phyloP scores from a whole-genome alignment of 2,329 filamentous ascomycete species.

The Clonostachys rhizophaga region DNA sequence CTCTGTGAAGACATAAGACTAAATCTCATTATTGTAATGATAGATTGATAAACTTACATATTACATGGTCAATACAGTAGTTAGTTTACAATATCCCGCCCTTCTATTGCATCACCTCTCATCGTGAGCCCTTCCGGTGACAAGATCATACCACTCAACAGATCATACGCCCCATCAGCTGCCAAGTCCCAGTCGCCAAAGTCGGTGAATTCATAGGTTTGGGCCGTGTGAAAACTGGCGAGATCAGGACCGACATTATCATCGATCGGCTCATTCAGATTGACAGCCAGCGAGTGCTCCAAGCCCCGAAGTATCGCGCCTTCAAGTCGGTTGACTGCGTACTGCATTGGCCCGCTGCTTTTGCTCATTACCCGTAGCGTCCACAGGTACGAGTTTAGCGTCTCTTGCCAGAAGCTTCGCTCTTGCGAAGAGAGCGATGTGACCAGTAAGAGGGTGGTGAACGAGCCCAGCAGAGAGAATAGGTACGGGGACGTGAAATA shows the following conservation, averaged over 20 bases:
- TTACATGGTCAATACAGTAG: too few relatives aligned
- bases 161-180: constrained; percentile 18
- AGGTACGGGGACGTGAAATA: constrained; percentile 30
- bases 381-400: constrained; percentile 25
- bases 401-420: constrained; percentile 22
- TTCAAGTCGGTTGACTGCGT: constrained; percentile 27
- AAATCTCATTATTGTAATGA: too few relatives aligned
- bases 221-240: constrained; percentile 14
- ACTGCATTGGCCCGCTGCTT: constrained; percentile 25
- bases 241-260: constrained; percentile 20
- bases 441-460: constrained; percentile 27
- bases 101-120: too few relatives aligned
- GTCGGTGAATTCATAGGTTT: constrained; percentile 22
- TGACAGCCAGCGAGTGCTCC: constrained; percentile 26
- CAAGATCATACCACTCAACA: constrained; percentile 16
- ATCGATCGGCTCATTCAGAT: constrained; percentile 21
- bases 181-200: constrained; percentile 26
- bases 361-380: constrained; percentile 27
- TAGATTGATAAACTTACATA: too few relatives aligned
- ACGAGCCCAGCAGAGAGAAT: constrained; percentile 30
- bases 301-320: constrained; percentile 28
- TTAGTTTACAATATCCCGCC: too few relatives aligned
- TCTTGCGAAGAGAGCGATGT: constrained; percentile 22
- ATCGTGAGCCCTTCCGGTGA: constrained; percentile 6
- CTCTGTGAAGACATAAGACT: too few relatives aligned